Conservation (phyloP, 176 grass and related monocot genomes). For the Oryza meyeriana region DNA sequence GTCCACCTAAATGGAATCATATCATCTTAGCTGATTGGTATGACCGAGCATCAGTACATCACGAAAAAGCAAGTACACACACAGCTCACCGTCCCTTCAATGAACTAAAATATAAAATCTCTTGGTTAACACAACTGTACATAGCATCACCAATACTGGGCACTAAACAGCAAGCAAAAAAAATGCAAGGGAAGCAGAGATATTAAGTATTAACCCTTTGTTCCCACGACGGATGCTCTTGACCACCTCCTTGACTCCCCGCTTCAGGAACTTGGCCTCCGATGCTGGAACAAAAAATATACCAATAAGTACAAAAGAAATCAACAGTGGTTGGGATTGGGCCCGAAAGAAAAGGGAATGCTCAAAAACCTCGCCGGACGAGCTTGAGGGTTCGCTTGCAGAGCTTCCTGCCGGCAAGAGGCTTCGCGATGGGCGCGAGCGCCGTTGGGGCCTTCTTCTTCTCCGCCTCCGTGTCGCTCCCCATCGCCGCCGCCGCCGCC, state of each 20-base stretch:
- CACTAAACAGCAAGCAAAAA: not conserved
- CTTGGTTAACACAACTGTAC: not conserved
- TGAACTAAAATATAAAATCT: not conserved
- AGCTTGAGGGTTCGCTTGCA: conserved; percentile 88
- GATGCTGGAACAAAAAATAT: conserved; percentile 43
- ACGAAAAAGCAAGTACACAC: not conserved
- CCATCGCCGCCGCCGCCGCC: conserved; percentile 40
- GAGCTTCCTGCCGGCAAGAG: conserved; percentile 76
- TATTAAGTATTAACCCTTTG: conserved; percentile 53
- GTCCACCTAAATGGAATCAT: not conserved
- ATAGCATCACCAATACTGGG: not conserved
- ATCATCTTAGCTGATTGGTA: not conserved
- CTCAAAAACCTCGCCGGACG: conserved; percentile 54
- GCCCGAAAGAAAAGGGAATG: not conserved
- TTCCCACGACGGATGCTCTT: conserved; percentile 90
- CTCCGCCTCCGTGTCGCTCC: conserved; percentile 45
- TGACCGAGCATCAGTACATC: not conserved
- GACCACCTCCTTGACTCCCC: conserved; percentile 96
- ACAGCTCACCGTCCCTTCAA: not conserved
- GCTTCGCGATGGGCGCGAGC: conserved; percentile 78
- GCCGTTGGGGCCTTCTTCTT: conserved; percentile 43
- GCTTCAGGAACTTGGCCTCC: conserved; percentile 83
- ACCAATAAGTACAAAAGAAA: not conserved
- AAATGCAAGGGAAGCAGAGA: not conserved
- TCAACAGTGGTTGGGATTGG: not conserved